Conservation (phyloP, 1,284 basidiomycete species). For the Ganoderma lingzhi region DNA sequence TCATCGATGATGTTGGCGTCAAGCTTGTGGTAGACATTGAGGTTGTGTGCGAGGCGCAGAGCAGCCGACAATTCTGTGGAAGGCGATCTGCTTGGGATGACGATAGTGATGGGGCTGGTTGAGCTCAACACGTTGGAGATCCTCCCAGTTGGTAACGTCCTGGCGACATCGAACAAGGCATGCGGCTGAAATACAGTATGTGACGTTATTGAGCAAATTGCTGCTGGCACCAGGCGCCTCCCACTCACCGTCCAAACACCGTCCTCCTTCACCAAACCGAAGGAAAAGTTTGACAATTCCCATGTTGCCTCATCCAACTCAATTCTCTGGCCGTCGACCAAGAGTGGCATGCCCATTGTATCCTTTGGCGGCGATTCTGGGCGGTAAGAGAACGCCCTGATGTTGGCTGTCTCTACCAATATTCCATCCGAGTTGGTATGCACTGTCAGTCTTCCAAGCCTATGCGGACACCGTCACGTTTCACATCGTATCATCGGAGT, state of each 20-base stretch:
- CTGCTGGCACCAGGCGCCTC: too few relatives aligned
- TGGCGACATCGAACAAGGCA: conserved; percentile 4
- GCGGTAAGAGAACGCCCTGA: conserved; percentile 49
- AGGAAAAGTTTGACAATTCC: conserved; percentile 15
- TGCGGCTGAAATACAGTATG: conserved; percentile 13
- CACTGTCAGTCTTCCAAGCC: conserved; percentile 45
- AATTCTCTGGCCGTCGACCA: conserved; percentile 23
- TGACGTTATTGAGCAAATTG: neutral
- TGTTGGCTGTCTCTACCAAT: conserved; percentile 50
- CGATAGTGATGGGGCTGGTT: conserved; percentile 58
- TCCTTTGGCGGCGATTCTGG: conserved; percentile 11
- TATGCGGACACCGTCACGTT: conserved; percentile 20
- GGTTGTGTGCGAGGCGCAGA: conserved; percentile 69
- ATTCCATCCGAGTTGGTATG: conserved; percentile 31
- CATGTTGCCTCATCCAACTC: conserved; percentile 21
- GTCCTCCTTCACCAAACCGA: conserved; percentile 16
- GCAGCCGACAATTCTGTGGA: conserved; percentile 56
- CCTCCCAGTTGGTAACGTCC: conserved; percentile 56
- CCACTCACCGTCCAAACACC: conserved; percentile 23
- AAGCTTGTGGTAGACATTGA: conserved; percentile 74
- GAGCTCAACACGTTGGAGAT: conserved; percentile 70
- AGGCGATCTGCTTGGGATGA: conserved; percentile 53
- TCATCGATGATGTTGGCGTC: conserved; percentile 68
- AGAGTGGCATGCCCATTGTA: conserved; percentile 13
- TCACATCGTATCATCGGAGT: neutral